Evolutionary conservation across 148 eudicot genomes (phyloP), one percentile per base, ranked within the genome.

Genomic region (Fagopyrum tataricum): DNA sequence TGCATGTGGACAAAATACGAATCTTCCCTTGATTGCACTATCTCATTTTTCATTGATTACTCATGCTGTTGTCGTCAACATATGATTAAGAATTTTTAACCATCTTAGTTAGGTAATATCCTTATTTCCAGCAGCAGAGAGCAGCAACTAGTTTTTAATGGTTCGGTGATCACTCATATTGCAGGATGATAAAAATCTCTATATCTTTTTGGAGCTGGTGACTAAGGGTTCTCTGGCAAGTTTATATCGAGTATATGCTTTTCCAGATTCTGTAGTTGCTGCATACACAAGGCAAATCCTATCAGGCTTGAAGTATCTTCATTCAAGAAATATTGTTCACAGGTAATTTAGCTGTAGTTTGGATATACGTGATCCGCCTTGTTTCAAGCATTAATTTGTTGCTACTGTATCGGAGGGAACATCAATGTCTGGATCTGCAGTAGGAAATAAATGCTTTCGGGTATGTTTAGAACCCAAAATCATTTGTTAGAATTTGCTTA

Each of bases 161-260:
- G n/a, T 62, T 12, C 31, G 13, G 39, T 64, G 42, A 15, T 64
- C 39, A 15, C 70, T 55, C 58, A 2, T 82, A 61, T 78, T 79
- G 14, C 86, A 95, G 98, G 88, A 85, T 75, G 93, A 91, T 43
- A 80, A 89, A 71, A 81, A 85, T 31, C 87, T 95, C 42, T 95
- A 95, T 76, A 95, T 95, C 81, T 95, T 95, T 75, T 89, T 95
- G 58, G 98, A 95, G 87, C 91, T 95, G 71, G 89, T 90, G 75
- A 87, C 91, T 10, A 82, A 91, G 77, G 97, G 96, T 51, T 89
- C 96, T 68, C 90, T 95, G 44, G 74, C 88, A 76, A 87, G 76
- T 71, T 85, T 91, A n/a, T 88, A 90, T 76, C 89, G 84, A 76
- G 85, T 82, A 76, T 95, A 89, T 44, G 44, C 24, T 61, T 84